phyloP scores from a whole-genome alignment of 2,329 filamentous ascomycete genomes.

The Colletotrichum australisinense region DNA sequence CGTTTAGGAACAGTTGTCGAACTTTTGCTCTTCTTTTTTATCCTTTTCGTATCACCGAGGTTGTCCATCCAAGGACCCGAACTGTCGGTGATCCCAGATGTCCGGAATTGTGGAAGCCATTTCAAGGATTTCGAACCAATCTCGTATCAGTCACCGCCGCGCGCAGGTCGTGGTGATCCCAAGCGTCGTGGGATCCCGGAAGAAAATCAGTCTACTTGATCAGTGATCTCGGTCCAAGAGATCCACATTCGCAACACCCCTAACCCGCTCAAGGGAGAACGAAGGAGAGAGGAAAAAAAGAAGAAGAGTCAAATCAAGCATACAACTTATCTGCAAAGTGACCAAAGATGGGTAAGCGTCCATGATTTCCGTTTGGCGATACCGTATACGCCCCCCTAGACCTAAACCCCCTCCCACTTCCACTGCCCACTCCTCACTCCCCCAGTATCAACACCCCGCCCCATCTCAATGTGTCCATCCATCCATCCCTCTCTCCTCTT shows the following conservation, averaged over 20 bases:
- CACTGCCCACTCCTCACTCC: background rate
- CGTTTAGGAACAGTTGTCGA: slow-evolving; percentile 1
- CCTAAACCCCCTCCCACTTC: background rate
- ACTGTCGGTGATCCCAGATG: slow-evolving; percentile 13
- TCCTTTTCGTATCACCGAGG: slow-evolving; percentile 14
- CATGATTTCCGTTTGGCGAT: slow-evolving; percentile 11
- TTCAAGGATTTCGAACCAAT: slow-evolving; percentile 7
- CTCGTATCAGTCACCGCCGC: background rate
- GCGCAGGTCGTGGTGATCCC: background rate
- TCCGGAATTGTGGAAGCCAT: slow-evolving; percentile 8
- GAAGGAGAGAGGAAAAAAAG: background rate
- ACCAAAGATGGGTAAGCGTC: slow-evolving; percentile 34
- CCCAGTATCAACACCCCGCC: background rate
- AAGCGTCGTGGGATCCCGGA: slow-evolving; percentile 14
- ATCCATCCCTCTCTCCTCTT: slow-evolving; percentile 3
- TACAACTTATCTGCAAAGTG: background rate
- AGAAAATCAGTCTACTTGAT: background rate
- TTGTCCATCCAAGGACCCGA: background rate
- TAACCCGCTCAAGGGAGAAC: background rate
- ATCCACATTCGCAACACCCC: background rate
- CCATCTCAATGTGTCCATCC: slow-evolving; percentile 14
- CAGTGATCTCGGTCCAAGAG: background rate
- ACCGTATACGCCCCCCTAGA: background rate
- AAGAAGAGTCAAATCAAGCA: background rate
- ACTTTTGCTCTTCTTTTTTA: background rate